These are phyloP conservation scores for Thielaviopsis euricoi DNA, from an alignment of 2,329 filamentous ascomycete genomes.

Conservation along the genomic window DNA sequence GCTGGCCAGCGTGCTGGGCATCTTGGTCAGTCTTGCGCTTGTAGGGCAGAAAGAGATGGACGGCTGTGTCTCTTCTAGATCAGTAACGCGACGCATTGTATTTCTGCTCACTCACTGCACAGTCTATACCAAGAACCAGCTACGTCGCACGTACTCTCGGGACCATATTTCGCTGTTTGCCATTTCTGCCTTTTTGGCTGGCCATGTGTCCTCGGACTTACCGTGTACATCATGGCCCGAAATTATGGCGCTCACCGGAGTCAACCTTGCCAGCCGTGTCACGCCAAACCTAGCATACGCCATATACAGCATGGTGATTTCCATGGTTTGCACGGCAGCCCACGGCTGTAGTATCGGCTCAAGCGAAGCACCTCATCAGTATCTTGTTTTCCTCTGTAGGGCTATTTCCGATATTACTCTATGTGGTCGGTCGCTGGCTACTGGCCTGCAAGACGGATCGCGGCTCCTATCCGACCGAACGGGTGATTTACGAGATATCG, in stretches of 20 bases:
- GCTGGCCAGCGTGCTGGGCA: slow-evolving; percentile 7
- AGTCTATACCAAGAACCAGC: neutral
- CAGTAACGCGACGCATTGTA: slow-evolving; percentile 3
- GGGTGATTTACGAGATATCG: slow-evolving; percentile 34
- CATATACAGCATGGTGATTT: slow-evolving; percentile 19
- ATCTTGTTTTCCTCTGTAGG: slow-evolving; percentile 25
- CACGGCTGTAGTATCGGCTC: slow-evolving; percentile 29
- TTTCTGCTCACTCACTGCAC: slow-evolving; percentile 6
- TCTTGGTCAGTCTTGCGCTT: slow-evolving; percentile 3
- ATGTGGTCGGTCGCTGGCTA: slow-evolving; percentile 19
- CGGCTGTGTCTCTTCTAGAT: neutral
- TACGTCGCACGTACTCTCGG: slow-evolving; percentile 4
- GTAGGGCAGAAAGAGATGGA: neutral
- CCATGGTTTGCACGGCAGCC: slow-evolving; percentile 29
- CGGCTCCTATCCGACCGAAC: slow-evolving; percentile 36
- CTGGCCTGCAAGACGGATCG: slow-evolving; percentile 29
- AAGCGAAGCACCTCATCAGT: slow-evolving; percentile 21
- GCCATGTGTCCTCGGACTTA: neutral
- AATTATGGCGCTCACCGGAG: neutral
- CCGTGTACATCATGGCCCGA: neutral
- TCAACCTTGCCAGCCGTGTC: neutral
- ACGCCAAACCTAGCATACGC: neutral
- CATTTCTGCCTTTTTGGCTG: slow-evolving; percentile 1
- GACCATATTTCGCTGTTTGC: slow-evolving; percentile 4
- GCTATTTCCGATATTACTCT: slow-evolving; percentile 22